Base-by-base conservation (phyloP, 2,329 filamentous ascomycete species). In the Colletotrichum cuscutae region DNA sequence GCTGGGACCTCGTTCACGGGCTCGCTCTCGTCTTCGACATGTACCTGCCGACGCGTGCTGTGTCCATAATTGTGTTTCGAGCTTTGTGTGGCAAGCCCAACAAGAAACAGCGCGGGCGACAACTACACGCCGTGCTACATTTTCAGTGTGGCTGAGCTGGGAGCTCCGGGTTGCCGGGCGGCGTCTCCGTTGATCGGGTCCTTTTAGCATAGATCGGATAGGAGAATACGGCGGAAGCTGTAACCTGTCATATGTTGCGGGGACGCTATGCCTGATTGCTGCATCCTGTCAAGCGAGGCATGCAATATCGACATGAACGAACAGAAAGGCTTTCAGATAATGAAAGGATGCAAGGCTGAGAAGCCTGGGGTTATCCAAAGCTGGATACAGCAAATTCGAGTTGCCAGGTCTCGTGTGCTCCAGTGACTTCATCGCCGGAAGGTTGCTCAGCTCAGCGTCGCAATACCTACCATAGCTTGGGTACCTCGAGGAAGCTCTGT, bases 151-250 rank as follows among this genome's bases (percentile, higher is more conserved):
- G 71, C 71, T 73, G 71, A 72, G 42, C 42, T 49, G 42, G 42
- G 19, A 49, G 71, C 71, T 67, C 52, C 58, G 68, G 68, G 32
- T 35, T 68, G 62, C 68, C 56, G 66, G 67, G 46, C 66, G 71
- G 66, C 70, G 56, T 73, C 71, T 65, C 66, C 71, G 61, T 73
- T 71, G 54, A 70, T 73, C 71, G 71, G 60, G 60, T 8, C 32
- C 35, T 24, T 28, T 52, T 54, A 26, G 60, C 37, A 65, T 61
- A 49, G 46, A 72, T 69, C 70, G 54, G 49, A 61, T 54, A 70
- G 11, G 53, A 28, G 26, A 69, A 35, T 64, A 69, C 61, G n/a
- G 49, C 49, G 49, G 12, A 37, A 54, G 22, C 19, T 49, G 65
- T 37, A 56, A 63, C 37, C 52, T 72, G 69, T 63, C 65, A 57